Base-by-base conservation (phyloP, 208 protist genomes). In the Angomonas deanei region DNA sequence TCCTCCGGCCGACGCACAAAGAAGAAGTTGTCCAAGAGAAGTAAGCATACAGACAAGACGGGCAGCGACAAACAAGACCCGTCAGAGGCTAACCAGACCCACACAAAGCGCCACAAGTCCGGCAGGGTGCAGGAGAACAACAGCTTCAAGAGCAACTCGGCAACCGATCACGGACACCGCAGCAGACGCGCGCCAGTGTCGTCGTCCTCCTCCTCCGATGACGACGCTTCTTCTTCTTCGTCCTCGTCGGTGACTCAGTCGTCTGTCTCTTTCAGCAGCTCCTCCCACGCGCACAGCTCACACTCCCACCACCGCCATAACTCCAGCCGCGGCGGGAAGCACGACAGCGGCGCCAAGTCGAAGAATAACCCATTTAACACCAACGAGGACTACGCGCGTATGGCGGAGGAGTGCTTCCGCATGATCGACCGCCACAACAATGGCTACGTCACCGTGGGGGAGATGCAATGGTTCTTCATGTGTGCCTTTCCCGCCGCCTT, bases 371-470 rank as follows among this genome's bases (percentile, higher is more conserved):
- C 11, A 2, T 26, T 23, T 8, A 11, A 19, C 15, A 30, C 5
- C 55, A 60, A 46, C 21, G 58, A 55, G 30, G 31, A 34, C 1
- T 31, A 63, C 2, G 8, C 27, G 6, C 52, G 24, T 5, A 76
- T 71, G 66, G 38, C 73, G 13, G 66, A 68, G 27, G 66, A 78
- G 63, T 78, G 72, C 50, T 78, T 78, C 55, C 61, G 66, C 38
- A 70, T 78, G 10, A 72, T 73, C 21, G 72, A 78, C 48, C 52
- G 46, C 30, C 57, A 49, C 11, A 36, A 27, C 6, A 47, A 38
- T 6, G 72, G 72, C 32, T 63, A 57, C 52, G 62, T 78, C 19
- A 69, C 66, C 33, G 6, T 52, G 21, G 42, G 62, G 8, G 62
- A 73, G 34, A 70, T 64, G 61, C 42, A 50, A 17, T 56, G 58